phyloP scores from a whole-genome alignment of 2,329 filamentous ascomycete species.

The Trichoderma semiorbis region DNA sequence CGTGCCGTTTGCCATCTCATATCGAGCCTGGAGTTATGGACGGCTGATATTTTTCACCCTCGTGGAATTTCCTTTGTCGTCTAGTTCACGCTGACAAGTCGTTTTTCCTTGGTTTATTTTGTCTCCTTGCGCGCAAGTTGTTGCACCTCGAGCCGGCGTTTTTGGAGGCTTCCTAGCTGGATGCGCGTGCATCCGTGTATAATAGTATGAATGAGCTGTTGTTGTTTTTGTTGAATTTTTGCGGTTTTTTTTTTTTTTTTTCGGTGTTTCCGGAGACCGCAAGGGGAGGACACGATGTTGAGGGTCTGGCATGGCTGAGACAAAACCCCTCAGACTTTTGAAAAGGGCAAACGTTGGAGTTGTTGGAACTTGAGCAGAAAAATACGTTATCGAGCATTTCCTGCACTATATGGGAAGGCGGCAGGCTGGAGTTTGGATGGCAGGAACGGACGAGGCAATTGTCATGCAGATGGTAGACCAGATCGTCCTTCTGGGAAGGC shows the following conservation, averaged over 20 bases:
- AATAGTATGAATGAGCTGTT: constrained; percentile 9
- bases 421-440: constrained; percentile 18
- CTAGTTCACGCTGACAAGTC: constrained; percentile 2
- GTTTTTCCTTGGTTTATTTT: neutral
- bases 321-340: neutral
- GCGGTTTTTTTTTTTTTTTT: neutral
- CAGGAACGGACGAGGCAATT: constrained; percentile 15
- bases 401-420: constrained; percentile 12
- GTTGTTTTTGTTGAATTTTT: neutral
- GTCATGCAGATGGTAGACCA: constrained; percentile 13
- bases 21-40: constrained; percentile 21
- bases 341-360: constrained; percentile 9
- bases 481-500: constrained; percentile 17
- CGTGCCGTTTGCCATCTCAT: constrained; percentile 7
- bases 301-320: neutral
- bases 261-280: neutral
- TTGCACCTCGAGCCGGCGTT: constrained; percentile 19
- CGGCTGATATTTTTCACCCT: constrained; percentile 3
- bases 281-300: neutral
- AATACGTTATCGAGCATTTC: constrained; percentile 14
- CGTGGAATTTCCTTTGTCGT: constrained; percentile 9
- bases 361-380: constrained; percentile 13
- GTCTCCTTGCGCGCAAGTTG: neutral
- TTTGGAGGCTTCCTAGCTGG: constrained; percentile 8
- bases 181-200: constrained; percentile 18